Conservation (phyloP, 495 filamentous ascomycete genomes). For the Penicillium canescens region DNA sequence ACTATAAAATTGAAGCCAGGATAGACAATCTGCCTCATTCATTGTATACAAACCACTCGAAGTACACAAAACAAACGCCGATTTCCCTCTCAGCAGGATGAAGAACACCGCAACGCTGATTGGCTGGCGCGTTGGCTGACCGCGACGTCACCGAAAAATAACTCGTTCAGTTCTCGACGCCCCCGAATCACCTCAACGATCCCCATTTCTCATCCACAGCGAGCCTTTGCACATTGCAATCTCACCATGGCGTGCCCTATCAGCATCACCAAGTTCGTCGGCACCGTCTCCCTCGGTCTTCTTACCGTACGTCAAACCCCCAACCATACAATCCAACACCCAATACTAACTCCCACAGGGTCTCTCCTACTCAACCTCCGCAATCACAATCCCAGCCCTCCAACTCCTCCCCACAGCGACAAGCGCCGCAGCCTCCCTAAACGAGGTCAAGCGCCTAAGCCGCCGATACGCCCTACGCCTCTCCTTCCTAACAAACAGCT, state of each 20-base stretch:
- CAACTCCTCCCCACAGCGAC: conserved; percentile 72
- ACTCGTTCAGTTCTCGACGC: background rate
- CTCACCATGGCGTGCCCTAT: conserved; percentile 67
- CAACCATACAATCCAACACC: conserved; percentile 1
- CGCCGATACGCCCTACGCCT: conserved; percentile 61
- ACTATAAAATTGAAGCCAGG: too few relatives aligned
- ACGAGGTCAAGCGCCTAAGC: conserved; percentile 58
- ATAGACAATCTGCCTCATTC: too few relatives aligned
- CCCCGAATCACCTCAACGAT: background rate
- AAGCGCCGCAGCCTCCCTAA: conserved; percentile 63
- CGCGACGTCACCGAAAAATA: conserved; percentile 19
- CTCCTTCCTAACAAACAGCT: conserved; percentile 57
- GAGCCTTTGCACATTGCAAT: background rate
- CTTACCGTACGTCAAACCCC: conserved; percentile 66
- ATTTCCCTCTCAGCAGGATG: background rate
- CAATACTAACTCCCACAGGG: conserved; percentile 53
- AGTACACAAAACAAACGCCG: too few relatives aligned
- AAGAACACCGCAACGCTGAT: conserved; percentile 19
- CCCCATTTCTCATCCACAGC: background rate
- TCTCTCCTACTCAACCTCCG: conserved; percentile 75
- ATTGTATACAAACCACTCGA: too few relatives aligned
- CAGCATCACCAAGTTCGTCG: conserved; percentile 83
- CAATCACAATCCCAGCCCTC: conserved; percentile 73
- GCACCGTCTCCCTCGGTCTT: conserved; percentile 81
- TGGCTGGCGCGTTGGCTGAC: conserved; percentile 13